A percentile compares a stretch with the other conserved stretches of the same genome.
These are phyloP conservation scores for Chaetothyriales sp. DNA, from an alignment of 2,329 filamentous ascomycete species.

Conservation along the genomic window DNA sequence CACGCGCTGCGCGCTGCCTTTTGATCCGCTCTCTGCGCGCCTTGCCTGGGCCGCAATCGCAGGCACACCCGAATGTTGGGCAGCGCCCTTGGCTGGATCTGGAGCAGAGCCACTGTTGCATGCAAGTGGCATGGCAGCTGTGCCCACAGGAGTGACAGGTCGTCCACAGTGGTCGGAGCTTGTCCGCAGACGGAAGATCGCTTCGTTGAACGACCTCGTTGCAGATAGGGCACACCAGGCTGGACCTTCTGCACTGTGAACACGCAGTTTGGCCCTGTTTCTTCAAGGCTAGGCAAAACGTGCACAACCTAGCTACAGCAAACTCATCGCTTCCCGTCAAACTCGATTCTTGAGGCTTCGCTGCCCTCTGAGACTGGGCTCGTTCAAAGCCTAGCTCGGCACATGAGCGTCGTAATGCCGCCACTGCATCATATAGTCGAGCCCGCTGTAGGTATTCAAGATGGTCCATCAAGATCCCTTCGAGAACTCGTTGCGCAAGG, in stretches of 20 bases:
- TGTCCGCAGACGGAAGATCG: not conserved
- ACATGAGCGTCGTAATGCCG: constrained; percentile 40
- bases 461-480: constrained; percentile 41
- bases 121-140: constrained; percentile 42
- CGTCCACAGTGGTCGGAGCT: constrained; percentile 29
- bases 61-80: constrained; percentile 43
- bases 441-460: constrained; percentile 38
- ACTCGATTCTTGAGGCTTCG: not conserved
- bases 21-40: constrained; percentile 28
- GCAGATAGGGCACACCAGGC: constrained; percentile 30
- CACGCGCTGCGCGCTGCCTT: constrained; percentile 20
- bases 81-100: constrained; percentile 39
- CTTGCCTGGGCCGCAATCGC: constrained; percentile 41
- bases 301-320: constrained; percentile 2
- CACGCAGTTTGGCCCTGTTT: constrained; percentile 7
- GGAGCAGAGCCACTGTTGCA: constrained; percentile 40
- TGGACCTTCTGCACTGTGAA: constrained; percentile 27
- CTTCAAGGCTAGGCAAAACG: constrained; percentile 9
- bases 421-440: constrained; percentile 25
- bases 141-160: constrained; percentile 48
- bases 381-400: constrained; percentile 11
- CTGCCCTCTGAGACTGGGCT: not conserved
- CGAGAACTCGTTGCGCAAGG: constrained; percentile 29
- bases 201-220: not conserved
- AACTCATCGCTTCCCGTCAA: not conserved